Evolutionary conservation across 2,329 filamentous ascomycete genomes (phyloP).

Genomic region (Tolypocladium guangdongense): DNA sequence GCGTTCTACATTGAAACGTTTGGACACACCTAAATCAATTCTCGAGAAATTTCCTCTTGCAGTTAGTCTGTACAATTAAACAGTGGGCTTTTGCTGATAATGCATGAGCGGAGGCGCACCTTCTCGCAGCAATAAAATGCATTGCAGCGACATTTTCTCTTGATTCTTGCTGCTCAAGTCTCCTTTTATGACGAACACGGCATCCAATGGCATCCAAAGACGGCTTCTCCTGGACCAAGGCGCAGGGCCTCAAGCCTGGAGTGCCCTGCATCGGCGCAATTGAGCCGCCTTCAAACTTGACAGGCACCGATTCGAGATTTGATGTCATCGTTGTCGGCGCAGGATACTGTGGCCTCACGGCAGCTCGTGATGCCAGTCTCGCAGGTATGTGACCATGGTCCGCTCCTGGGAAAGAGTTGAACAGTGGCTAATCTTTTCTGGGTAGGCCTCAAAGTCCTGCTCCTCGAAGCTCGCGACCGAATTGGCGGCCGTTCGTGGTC

Average conservation of each 20-base stretch:
- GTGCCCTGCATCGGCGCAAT: conserved; percentile 20
- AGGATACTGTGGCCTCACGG: conserved; percentile 18
- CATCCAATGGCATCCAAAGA: conserved; percentile 16
- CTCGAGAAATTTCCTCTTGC: too few species aligned
- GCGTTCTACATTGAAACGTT: too few species aligned
- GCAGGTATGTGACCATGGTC: conserved; percentile 11
- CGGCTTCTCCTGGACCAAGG: conserved; percentile 19
- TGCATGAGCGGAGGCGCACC: too few species aligned
- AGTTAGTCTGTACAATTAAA: too few species aligned
- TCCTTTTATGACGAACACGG: too few species aligned
- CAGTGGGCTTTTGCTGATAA: too few species aligned
- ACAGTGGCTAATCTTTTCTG: not conserved
- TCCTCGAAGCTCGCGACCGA: conserved; percentile 35
- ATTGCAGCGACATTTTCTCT: too few species aligned
- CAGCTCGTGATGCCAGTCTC: conserved; percentile 14
- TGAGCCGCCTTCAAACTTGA: conserved; percentile 13
- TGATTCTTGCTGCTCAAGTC: too few species aligned
- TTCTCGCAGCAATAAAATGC: too few species aligned
- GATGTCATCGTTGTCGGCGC: conserved; percentile 20
- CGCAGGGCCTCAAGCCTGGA: conserved; percentile 16
- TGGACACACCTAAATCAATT: too few species aligned
- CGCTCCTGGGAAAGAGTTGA: not conserved
- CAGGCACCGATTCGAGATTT: conserved; percentile 4
- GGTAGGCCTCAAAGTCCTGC: conserved; percentile 25
- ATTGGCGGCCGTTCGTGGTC: conserved; percentile 38